Conservation (phyloP, 768 basidiomycete genomes). For the Boletus coccyginus region DNA sequence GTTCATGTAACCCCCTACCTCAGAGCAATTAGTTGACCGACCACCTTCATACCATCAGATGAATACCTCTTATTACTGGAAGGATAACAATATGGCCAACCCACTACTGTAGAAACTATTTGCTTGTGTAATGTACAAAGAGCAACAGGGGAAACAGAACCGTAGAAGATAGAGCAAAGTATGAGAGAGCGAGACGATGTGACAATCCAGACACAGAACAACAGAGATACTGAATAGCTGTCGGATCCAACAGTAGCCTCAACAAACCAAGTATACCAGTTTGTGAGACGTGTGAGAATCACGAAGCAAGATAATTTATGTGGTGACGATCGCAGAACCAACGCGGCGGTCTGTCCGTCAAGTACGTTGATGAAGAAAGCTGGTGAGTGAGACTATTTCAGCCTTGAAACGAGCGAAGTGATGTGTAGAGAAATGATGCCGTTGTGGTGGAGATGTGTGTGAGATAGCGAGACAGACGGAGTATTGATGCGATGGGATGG, state of each 20-base stretch:
- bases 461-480: constrained; percentile 19
- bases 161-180: constrained; percentile 25
- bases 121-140: constrained; percentile 42
- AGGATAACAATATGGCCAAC: constrained; percentile 60
- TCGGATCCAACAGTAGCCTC: constrained; percentile 11
- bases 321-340: constrained; percentile 12
- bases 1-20: background rate
- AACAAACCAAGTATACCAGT: constrained; percentile 5
- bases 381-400: constrained; percentile 13
- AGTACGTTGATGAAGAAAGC: constrained; percentile 12
- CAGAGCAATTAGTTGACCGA: background rate
- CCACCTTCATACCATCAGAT: constrained; percentile 16
- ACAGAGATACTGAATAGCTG: constrained; percentile 15
- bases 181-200: constrained; percentile 8
- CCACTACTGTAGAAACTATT: constrained; percentile 50
- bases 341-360: constrained; percentile 20
- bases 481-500: constrained; percentile 23
- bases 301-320: constrained; percentile 11
- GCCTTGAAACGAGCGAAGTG: constrained; percentile 15
- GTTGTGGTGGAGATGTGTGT: constrained; percentile 24
- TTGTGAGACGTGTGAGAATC: constrained; percentile 15
- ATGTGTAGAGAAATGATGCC: constrained; percentile 29
- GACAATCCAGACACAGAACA: constrained; percentile 16
- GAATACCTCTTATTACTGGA: constrained; percentile 52
- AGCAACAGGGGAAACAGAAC: constrained; percentile 22